Conservation (phyloP, 495 filamentous ascomycete species). For the Penicillium bialowiezense region DNA sequence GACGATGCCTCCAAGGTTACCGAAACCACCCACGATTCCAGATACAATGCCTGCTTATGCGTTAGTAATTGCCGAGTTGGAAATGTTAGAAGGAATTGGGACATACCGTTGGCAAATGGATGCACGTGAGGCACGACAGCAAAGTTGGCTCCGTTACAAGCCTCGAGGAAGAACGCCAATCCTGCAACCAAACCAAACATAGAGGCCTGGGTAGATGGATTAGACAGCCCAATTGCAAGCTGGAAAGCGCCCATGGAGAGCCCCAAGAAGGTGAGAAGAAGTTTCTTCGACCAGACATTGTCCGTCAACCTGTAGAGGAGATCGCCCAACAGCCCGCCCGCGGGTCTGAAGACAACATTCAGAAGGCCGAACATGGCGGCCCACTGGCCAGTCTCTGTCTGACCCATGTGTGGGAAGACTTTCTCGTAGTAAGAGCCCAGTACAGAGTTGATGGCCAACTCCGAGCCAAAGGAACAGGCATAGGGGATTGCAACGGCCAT, state of each 20-base stretch:
- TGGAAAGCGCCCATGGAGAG: conserved; percentile 64
- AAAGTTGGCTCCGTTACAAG: conserved; percentile 83
- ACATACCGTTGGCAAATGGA: conserved; percentile 66
- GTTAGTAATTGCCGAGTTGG: background rate
- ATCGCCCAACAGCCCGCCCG: conserved; percentile 72
- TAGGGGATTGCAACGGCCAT: conserved; percentile 68
- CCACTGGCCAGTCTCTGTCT: conserved; percentile 72
- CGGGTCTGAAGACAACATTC: conserved; percentile 72
- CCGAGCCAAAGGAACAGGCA: conserved; percentile 80
- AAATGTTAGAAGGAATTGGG: background rate
- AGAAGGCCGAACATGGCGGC: conserved; percentile 90
- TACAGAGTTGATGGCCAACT: conserved; percentile 82
- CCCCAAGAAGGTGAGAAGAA: conserved; percentile 60
- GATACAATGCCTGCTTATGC: conserved; percentile 59
- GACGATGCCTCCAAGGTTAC: conserved; percentile 82
- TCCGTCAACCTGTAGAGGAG: conserved; percentile 62
- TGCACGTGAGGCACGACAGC: conserved; percentile 81
- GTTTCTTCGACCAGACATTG: conserved; percentile 74
- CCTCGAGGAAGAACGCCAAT: conserved; percentile 79
- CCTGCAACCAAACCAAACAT: conserved; percentile 78
- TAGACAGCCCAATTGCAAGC: conserved; percentile 65
- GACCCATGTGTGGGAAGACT: conserved; percentile 71
- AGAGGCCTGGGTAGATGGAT: conserved; percentile 55
- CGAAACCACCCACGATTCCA: conserved; percentile 72
- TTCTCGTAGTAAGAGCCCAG: conserved; percentile 75